Percentiles rank a stretch among this genome's conserved stretches.
Evolutionary conservation across 2,329 filamentous ascomycete genomes (phyloP).

Genomic region (Rutstroemia sydowiana): DNA sequence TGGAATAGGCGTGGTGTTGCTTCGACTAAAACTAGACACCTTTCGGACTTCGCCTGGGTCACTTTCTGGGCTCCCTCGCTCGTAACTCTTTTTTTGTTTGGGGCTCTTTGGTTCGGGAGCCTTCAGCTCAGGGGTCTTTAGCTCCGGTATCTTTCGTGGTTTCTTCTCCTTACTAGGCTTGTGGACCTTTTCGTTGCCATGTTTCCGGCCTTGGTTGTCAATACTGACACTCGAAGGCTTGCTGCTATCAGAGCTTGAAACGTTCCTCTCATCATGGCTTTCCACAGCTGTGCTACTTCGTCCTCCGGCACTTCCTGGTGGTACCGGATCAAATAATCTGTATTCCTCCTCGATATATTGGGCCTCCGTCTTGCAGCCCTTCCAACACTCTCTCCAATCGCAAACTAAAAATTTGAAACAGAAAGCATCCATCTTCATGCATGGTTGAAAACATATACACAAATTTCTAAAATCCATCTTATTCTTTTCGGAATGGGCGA

Average conservation of each 20-base stretch:
- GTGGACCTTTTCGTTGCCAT: constrained; percentile 5
- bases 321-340: constrained; percentile 48
- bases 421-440: constrained; percentile 91
- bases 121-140: too few relatives aligned
- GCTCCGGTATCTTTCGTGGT: background rate
- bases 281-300: constrained; percentile 29
- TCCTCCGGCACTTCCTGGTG: constrained; percentile 35
- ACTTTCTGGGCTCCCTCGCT: background rate
- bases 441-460: constrained; percentile 94
- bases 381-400: constrained; percentile 96
- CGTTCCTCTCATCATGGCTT: constrained; percentile 44
- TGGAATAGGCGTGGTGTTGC: constrained; percentile 38
- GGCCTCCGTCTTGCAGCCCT: constrained; percentile 86
- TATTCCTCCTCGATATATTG: constrained; percentile 68
- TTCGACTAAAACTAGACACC: constrained; percentile 21
- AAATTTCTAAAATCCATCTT: constrained; percentile 97
- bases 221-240: constrained; percentile 38
- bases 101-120: too few relatives aligned
- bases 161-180: constrained; percentile 5
- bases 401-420: constrained; percentile 94
- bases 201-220: constrained; percentile 14
- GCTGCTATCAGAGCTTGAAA: constrained; percentile 60
- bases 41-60: background rate
- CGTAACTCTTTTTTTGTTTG: too few relatives aligned
- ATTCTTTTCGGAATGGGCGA: constrained; percentile 90